Evolutionary conservation across 768 basidiomycete genomes (phyloP).

Genomic region (Aureoboletus auriporus): DNA sequence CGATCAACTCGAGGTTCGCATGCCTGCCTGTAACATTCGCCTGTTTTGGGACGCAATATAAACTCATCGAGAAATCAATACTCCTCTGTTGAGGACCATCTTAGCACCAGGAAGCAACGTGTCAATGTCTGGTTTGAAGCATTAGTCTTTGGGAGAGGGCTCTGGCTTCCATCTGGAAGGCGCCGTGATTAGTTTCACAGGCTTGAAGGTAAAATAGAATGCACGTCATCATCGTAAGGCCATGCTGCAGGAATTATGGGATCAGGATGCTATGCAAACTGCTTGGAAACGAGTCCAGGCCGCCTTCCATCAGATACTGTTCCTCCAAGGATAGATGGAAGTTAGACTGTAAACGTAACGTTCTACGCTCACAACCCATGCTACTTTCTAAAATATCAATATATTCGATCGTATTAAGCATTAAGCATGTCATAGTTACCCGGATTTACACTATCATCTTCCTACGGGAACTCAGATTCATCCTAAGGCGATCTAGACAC

Average conservation of each 20-base stretch:
- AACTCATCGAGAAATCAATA: too few species aligned
- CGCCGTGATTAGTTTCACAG: neutral
- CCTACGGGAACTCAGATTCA: too few species aligned
- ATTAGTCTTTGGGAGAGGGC: constrained; percentile 49
- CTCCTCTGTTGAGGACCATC: constrained; percentile 30
- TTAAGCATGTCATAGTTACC: constrained; percentile 25
- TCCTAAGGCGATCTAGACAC: neutral
- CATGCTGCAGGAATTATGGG: constrained; percentile 30
- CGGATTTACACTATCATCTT: too few species aligned
- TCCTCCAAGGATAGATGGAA: constrained; percentile 34
- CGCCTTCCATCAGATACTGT: constrained; percentile 34
- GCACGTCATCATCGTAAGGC: constrained; percentile 58
- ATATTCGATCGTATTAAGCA: too few species aligned
- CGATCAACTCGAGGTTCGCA: constrained; percentile 43
- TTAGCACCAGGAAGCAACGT: constrained; percentile 39
- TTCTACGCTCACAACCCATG: too few species aligned
- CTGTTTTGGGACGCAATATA: constrained; percentile 24
- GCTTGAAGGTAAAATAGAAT: neutral
- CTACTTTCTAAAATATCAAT: too few species aligned
- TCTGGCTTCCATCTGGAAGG: constrained; percentile 38
- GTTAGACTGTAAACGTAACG: too few species aligned
- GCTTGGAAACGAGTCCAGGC: constrained; percentile 17
- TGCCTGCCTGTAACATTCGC: constrained; percentile 53
- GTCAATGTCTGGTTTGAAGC: constrained; percentile 51
- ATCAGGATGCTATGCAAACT: neutral